Evolutionary conservation across 176 grass and related monocot genomes (phyloP).

Genomic region (Aegilops speltoides): DNA sequence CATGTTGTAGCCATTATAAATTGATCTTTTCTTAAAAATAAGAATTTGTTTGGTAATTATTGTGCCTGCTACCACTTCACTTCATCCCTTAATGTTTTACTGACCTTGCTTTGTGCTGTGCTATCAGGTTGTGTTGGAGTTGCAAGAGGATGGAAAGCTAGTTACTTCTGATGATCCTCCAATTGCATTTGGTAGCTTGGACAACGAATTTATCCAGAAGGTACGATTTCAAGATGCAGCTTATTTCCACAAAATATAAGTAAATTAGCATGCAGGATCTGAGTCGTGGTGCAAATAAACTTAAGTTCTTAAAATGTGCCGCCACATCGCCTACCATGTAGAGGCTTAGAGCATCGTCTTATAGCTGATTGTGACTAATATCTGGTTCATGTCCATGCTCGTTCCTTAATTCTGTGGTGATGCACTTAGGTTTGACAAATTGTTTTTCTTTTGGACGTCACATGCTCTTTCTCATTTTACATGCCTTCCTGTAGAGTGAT

Average conservation of each 20-base stretch:
- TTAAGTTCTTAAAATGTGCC: background rate
- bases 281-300: background rate
- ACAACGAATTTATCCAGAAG: slow-evolving; percentile 72
- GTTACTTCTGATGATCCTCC: slow-evolving; percentile 89
- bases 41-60: background rate
- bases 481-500: background rate
- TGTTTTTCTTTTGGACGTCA: background rate
- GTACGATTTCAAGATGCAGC: slow-evolving; percentile 38
- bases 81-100: background rate
- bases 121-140: slow-evolving; percentile 91
- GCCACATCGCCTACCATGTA: background rate
- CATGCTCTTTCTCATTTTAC: background rate
- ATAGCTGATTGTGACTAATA: background rate
- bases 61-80: background rate
- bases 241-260: slow-evolving; percentile 17
- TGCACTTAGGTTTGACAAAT: background rate
- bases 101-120: slow-evolving; percentile 25
- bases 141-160: slow-evolving; percentile 88
- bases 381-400: background rate
- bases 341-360: background rate
- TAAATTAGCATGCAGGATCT: background rate
- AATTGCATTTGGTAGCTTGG: slow-evolving; percentile 66
- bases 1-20: background rate
- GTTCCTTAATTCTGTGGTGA: background rate
- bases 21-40: background rate